Percentiles rank a stretch among this genome's conserved stretches.
Evolutionary conservation across 2,329 filamentous ascomycete species (phyloP).

Genomic region (Verticillium isaacii): DNA sequence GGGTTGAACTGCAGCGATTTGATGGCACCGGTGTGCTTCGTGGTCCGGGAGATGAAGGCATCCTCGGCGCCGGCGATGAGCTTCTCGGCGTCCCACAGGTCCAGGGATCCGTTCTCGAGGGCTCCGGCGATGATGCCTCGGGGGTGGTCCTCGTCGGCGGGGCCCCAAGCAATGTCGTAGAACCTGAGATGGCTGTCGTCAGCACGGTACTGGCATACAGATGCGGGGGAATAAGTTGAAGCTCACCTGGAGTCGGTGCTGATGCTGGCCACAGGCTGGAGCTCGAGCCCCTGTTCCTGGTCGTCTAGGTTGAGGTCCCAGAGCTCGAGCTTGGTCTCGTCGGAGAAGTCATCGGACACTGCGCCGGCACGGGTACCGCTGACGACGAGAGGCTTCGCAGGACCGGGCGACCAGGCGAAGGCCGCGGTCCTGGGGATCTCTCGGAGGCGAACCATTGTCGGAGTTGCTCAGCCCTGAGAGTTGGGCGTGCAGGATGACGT

Average conservation of each 20-base stretch:
- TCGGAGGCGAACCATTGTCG: constrained; percentile 84
- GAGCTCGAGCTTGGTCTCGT: constrained; percentile 91
- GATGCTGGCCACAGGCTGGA: constrained; percentile 80
- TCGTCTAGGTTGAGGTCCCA: constrained; percentile 89
- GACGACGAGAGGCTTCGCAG: constrained; percentile 74
- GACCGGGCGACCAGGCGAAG: constrained; percentile 90
- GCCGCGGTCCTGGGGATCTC: constrained; percentile 95
- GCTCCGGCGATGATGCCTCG: constrained; percentile 91
- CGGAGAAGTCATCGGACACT: constrained; percentile 95
- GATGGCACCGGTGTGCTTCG: constrained; percentile 87
- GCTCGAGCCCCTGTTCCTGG: constrained; percentile 70
- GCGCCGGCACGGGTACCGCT: constrained; percentile 94
- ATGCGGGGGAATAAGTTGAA: background rate
- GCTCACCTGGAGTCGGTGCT: constrained; percentile 81
- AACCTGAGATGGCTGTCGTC: constrained; percentile 57
- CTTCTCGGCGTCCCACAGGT: constrained; percentile 85
- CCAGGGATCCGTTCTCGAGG: constrained; percentile 87
- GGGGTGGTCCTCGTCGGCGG: constrained; percentile 71
- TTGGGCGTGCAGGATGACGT: constrained; percentile 1
- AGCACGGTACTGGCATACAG: background rate
- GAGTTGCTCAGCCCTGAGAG: constrained; percentile 17
- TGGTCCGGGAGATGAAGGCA: constrained; percentile 78
- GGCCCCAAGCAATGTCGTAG: constrained; percentile 94
- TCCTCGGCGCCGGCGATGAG: constrained; percentile 56
- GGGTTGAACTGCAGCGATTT: constrained; percentile 98